phyloP scores from a whole-genome alignment of 2,329 filamentous ascomycete species.

The Fusarium algeriense region DNA sequence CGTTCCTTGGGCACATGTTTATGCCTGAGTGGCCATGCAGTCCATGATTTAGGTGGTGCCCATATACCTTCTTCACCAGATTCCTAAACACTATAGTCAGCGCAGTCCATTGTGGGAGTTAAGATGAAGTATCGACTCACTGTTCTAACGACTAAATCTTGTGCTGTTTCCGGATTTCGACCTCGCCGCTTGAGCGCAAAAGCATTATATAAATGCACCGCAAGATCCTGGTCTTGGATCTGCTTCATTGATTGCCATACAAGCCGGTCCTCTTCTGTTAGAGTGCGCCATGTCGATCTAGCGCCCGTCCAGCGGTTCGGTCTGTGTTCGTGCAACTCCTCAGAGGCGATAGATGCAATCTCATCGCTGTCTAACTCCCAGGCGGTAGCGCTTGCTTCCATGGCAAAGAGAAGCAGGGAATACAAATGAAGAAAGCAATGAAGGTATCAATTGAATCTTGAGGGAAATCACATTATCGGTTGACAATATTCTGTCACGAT shows the following conservation, averaged over 20 bases:
- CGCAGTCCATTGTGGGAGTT: not conserved
- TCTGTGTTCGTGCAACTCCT: conserved; percentile 62
- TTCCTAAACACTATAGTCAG: conserved; percentile 41
- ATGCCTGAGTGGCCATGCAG: conserved; percentile 83
- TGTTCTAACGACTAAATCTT: conserved; percentile 47
- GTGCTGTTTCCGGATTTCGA: conserved; percentile 44
- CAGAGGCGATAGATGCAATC: conserved; percentile 60
- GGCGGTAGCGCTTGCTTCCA: conserved; percentile 41
- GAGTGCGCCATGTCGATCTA: conserved; percentile 73
- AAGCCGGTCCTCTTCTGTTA: conserved; percentile 72
- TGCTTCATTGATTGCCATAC: conserved; percentile 73
- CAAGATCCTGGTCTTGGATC: conserved; percentile 74
- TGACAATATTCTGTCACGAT: not conserved
- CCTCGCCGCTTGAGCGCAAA: conserved; percentile 70
- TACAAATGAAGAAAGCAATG: not conserved
- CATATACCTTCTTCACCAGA: conserved; percentile 55
- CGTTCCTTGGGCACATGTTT: conserved; percentile 70
- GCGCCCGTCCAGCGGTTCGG: conserved; percentile 81
- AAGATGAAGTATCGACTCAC: conserved; percentile 33
- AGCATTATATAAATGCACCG: conserved; percentile 83
- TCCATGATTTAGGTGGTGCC: conserved; percentile 74
- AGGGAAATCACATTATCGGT: not conserved
- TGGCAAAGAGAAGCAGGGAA: not conserved
- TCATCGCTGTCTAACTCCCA: conserved; percentile 63
- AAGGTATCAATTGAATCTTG: not conserved